A percentile compares a stretch with the other conserved stretches of the same genome.
Evolutionary conservation across 768 basidiomycete species (phyloP).

Genomic region (Fomitopsis pulvina): DNA sequence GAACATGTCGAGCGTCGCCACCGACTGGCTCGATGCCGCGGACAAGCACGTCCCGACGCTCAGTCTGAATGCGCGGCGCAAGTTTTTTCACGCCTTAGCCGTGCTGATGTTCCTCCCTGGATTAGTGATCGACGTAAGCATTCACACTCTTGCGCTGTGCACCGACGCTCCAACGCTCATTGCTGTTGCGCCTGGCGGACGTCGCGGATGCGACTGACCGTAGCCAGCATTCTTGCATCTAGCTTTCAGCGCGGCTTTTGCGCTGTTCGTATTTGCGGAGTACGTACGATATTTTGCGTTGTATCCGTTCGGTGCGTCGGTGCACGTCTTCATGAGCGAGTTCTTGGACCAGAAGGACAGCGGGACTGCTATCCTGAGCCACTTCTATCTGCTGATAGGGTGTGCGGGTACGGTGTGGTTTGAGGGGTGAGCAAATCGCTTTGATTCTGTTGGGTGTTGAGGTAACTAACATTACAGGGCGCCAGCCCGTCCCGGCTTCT

Average conservation of each 20-base stretch:
- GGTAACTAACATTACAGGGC: neutral
- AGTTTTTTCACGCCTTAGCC: conserved; percentile 95
- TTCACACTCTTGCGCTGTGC: neutral
- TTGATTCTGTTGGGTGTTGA: neutral
- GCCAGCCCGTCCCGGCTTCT: conserved; percentile 43
- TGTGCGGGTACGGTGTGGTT: conserved; percentile 95
- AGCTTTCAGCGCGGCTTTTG: conserved; percentile 91
- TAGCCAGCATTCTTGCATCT: conserved; percentile 96
- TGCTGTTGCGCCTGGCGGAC: neutral
- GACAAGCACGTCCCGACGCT: conserved; percentile 89
- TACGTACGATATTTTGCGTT: conserved; percentile 98
- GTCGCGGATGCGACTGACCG: neutral
- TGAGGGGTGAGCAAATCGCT: conserved; percentile 61
- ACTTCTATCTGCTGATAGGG: conserved; percentile 94
- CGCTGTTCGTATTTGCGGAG: conserved; percentile 92
- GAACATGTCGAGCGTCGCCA: conserved; percentile 50
- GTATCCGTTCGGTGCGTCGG: conserved; percentile 88
- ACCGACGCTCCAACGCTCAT: neutral
- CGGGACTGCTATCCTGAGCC: conserved; percentile 93
- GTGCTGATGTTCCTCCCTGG: conserved; percentile 97
- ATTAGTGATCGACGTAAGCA: conserved; percentile 75
- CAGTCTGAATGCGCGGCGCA: conserved; percentile 85
- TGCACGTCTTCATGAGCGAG: conserved; percentile 96
- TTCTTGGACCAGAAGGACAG: conserved; percentile 93
- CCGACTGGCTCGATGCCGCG: conserved; percentile 71